A percentile compares a stretch with the other conserved stretches of the same genome.
Conservation (phyloP, 331 rosid species). For the Malus hybrid region DNA sequence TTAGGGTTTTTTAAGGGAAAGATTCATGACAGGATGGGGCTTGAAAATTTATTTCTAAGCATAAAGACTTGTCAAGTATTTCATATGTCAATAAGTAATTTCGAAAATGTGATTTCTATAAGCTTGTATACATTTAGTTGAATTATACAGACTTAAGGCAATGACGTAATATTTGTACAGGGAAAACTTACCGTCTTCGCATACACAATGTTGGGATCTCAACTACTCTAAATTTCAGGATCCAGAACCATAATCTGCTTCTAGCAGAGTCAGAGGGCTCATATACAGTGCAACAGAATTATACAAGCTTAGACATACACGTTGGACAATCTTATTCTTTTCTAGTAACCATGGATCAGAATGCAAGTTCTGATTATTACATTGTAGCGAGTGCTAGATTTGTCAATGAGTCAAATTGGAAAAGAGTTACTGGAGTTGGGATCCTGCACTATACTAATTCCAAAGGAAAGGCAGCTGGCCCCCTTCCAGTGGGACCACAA, state of each 20-base stretch:
- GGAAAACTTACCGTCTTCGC: conserved; percentile 81
- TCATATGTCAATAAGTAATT: neutral
- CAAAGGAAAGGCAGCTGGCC: conserved; percentile 89
- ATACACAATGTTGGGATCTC: conserved; percentile 94
- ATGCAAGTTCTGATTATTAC: conserved; percentile 93
- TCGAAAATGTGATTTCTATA: neutral
- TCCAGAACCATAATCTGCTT: conserved; percentile 90
- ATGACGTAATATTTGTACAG: conserved; percentile 35
- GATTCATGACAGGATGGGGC: neutral
- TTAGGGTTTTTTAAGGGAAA: neutral
- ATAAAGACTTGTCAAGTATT: neutral
- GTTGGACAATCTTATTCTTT: conserved; percentile 97
- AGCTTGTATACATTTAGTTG: neutral
- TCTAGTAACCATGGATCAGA: conserved; percentile 79
- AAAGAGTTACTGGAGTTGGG: conserved; percentile 87
- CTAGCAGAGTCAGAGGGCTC: conserved; percentile 93
- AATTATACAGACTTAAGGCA: conserved; percentile 1
- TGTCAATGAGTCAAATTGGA: conserved; percentile 80
- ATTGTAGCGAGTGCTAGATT: conserved; percentile 93
- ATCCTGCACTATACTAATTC: conserved; percentile 82
- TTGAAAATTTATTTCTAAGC: neutral
- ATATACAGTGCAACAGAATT: conserved; percentile 90
- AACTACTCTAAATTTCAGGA: conserved; percentile 88
- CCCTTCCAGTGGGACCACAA: conserved; percentile 68
- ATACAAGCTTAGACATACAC: conserved; percentile 92